A percentile compares a stretch with the other conserved stretches of the same genome.
phyloP scores from a whole-genome alignment of 345 rosid genomes.

The Noccaea bulbosa region DNA sequence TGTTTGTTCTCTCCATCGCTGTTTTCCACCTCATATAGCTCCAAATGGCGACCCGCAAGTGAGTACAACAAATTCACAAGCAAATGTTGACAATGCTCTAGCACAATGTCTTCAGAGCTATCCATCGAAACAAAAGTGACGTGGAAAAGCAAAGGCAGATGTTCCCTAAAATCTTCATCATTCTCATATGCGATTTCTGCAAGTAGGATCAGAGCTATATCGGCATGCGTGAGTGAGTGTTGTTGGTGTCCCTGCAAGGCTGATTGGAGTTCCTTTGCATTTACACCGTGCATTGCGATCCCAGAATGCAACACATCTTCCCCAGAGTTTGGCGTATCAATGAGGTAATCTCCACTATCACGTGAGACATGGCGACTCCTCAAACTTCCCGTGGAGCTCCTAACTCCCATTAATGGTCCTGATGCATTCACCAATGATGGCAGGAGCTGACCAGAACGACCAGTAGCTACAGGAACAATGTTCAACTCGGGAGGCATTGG shows the following conservation, averaged over 20 bases:
- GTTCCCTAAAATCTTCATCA: slow-evolving; percentile 98
- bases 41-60: slow-evolving; percentile 97
- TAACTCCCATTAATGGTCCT: slow-evolving; percentile 93
- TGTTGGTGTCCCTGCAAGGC: slow-evolving; percentile 99
- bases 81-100: slow-evolving; percentile 98
- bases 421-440: slow-evolving; percentile 92
- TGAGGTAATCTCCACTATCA: slow-evolving; percentile 93
- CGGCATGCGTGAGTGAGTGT: slow-evolving; percentile 97
- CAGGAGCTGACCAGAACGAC: slow-evolving; percentile 93
- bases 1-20: slow-evolving; percentile 96
- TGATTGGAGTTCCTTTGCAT: slow-evolving; percentile 94
- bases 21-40: slow-evolving; percentile 94
- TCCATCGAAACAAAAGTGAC: slow-evolving; percentile 99
- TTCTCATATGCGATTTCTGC: slow-evolving; percentile 99
- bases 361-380: slow-evolving; percentile 96
- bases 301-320: slow-evolving; percentile 87
- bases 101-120: slow-evolving; percentile 98
- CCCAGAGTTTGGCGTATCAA: slow-evolving; percentile 94
- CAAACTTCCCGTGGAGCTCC: slow-evolving; percentile 94
- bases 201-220: slow-evolving; percentile 92
- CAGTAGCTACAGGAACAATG: slow-evolving; percentile 74
- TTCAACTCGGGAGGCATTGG: slow-evolving; percentile 93
- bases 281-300: slow-evolving; percentile 73
- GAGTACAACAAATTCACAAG: slow-evolving; percentile 96
- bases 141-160: slow-evolving; percentile 94